Conservation (phyloP, 352 stramenopile genomes). For the Phytophthora tubulina region DNA sequence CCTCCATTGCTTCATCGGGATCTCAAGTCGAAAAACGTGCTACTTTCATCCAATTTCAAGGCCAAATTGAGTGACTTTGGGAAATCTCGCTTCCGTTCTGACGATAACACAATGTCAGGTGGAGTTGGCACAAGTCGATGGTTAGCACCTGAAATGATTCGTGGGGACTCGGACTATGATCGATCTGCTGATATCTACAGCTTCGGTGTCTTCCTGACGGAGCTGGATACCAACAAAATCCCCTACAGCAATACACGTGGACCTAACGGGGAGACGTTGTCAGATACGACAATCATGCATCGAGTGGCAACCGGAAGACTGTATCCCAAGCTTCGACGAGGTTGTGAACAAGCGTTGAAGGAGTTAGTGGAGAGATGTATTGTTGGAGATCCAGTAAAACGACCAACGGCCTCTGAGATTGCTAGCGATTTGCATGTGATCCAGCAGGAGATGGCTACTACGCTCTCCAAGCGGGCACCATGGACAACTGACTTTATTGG, state of each 20-base stretch:
- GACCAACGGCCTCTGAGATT: conserved; percentile 19
- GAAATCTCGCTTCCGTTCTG: conserved; percentile 25
- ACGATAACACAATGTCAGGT: conserved; percentile 41
- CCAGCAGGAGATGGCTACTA: conserved; percentile 19
- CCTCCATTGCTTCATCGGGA: conserved; percentile 59
- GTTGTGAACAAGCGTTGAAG: conserved; percentile 11
- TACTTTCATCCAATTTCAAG: conserved; percentile 37
- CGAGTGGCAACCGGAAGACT: conserved; percentile 48
- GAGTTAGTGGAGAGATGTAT: conserved; percentile 23
- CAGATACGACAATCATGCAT: conserved; percentile 58
- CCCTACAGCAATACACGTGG: conserved; percentile 44
- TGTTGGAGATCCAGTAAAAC: neutral
- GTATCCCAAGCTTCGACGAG: conserved; percentile 8
- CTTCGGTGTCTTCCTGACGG: conserved; percentile 51
- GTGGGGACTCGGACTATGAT: conserved; percentile 53
- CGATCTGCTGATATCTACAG: conserved; percentile 64
- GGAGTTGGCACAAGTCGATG: conserved; percentile 65
- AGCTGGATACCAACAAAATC: conserved; percentile 57
- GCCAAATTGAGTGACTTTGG: conserved; percentile 45
- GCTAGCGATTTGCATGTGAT: conserved; percentile 22
- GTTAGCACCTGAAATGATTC: conserved; percentile 61
- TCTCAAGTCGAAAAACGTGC: conserved; percentile 64
- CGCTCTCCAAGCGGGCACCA: conserved; percentile 4
- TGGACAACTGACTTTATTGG: conserved; percentile 17
- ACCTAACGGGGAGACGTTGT: conserved; percentile 47